Evolutionary conservation across 805 yeast species (phyloP), one percentile per base, ranked within the genome.

Genomic region (Saturnispora diversa): DNA sequence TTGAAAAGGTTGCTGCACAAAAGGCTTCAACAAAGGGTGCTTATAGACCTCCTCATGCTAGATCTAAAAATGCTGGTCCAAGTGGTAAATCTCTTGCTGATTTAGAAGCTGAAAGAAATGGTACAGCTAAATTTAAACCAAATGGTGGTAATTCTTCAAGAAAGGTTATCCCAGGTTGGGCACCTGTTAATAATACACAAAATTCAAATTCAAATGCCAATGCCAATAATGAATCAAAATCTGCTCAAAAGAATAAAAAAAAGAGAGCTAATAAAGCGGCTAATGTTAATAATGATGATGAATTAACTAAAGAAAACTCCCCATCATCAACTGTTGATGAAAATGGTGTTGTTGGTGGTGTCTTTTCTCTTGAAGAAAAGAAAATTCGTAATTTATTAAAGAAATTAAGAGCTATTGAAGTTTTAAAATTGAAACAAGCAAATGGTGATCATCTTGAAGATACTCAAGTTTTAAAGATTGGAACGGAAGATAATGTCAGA

Each of bases 31-130:
- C 46, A 6, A 42, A 45, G 13, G 49, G 48, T 40, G 97, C 97
- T 31, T 92, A 92, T 60, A 77, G 94, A 60, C 98, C 98, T 19
- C 98, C 99, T 2, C 96, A 87, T 61, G 95, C 97, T 9, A 56
- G 64, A 49, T 74, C 95, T 60, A 69, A 60, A 36, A 55, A 58
- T 15, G 59, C 65, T 15, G 58, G 62, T 5, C 59, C 58, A 36
- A 52, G 66, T 10, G 58, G 70, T 29, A 69, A 77, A 42, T 65
- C 83, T 5, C 62, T 77, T 49, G 75, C 76, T 48, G 80, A 79
- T 55, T 70, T 69, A 59, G 84, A 77, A 59, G 62, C 63, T 37
- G 56, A 54, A 37, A 49, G 49, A 33, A 43, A 44, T 23, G 39
- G 35, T 39, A 26, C 38, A 12, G 36, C 42, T 8, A 39, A 39